Conservation (phyloP, 805 yeast species). For the Wickerhamomyces chaumierensis region DNA sequence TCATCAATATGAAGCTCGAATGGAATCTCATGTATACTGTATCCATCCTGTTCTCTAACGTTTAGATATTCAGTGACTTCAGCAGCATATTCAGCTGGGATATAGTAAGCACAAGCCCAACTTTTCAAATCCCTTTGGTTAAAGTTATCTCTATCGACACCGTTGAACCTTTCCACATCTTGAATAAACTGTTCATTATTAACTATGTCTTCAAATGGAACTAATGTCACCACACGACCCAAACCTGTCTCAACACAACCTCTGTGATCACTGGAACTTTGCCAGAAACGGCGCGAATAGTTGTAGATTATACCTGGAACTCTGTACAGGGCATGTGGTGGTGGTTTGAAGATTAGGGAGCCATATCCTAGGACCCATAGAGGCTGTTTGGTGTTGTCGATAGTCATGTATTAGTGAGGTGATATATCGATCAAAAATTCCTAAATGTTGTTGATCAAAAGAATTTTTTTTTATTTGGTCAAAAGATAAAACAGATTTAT, state of each 20-base stretch:
- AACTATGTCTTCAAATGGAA: constrained; percentile 46
- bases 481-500: too few species aligned
- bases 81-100: constrained; percentile 49
- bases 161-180: constrained; percentile 26
- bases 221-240: constrained; percentile 80
- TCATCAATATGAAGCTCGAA: constrained; percentile 36
- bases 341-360: constrained; percentile 81
- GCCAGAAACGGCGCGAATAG: constrained; percentile 82
- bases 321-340: constrained; percentile 51
- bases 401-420: too few species aligned
- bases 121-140: constrained; percentile 37
- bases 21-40: constrained; percentile 54
- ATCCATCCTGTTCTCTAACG: constrained; percentile 82
- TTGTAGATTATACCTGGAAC: constrained; percentile 72
- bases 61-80: constrained; percentile 64
- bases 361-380: constrained; percentile 89
- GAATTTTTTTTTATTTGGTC: too few species aligned
- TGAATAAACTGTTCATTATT: constrained; percentile 26
- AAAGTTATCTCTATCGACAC: constrained; percentile 14
- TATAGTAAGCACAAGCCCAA: constrained; percentile 79
- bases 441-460: too few species aligned
- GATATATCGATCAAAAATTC: too few species aligned
- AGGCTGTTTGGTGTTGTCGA: constrained; percentile 18
- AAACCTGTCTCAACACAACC: constrained; percentile 72
- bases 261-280: constrained; percentile 78